These are phyloP conservation scores for Neofusicoccum cordaticola DNA, from an alignment of 2,329 filamentous ascomycete species.

Conservation along the genomic window DNA sequence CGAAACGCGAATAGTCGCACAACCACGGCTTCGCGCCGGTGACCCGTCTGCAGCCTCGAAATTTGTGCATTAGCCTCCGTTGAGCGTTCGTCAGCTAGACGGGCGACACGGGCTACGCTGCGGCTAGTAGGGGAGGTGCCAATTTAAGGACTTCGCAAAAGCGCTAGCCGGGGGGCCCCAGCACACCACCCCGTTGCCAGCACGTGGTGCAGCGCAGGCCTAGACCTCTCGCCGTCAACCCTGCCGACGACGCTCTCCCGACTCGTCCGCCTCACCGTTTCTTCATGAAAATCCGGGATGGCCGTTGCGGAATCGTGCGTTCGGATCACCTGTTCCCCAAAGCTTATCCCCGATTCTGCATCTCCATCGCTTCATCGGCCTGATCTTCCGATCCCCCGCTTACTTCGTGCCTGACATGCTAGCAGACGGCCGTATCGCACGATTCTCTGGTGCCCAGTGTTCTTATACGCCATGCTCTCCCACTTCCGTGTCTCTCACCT, in stretches of 20 bases:
- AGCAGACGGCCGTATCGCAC: not conserved
- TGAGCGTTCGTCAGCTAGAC: constrained; percentile 2
- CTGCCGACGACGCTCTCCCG: too few relatives aligned
- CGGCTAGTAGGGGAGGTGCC: not conserved
- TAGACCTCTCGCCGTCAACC: not conserved
- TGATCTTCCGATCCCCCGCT: not conserved
- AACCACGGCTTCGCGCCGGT: not conserved
- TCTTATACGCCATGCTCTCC: not conserved
- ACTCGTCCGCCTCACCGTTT: constrained; percentile 8
- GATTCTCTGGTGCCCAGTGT: not conserved
- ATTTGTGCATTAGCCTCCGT: constrained; percentile 1
- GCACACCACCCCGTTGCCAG: not conserved
- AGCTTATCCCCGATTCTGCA: not conserved
- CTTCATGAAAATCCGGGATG: not conserved
- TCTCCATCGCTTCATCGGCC: not conserved
- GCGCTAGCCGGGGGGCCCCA: not conserved
- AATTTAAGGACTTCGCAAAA: not conserved
- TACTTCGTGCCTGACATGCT: not conserved
- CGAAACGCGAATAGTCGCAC: not conserved
- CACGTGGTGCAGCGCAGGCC: not conserved
- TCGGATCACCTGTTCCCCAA: not conserved
- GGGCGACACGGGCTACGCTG: not conserved
- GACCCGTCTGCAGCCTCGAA: not conserved
- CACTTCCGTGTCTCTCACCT: not conserved
- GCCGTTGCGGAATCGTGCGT: not conserved